Evolutionary conservation across 1,284 basidiomycete genomes (phyloP), one percentile per base, ranked within the genome.

Genomic region (Anthracocystis setariae): DNA sequence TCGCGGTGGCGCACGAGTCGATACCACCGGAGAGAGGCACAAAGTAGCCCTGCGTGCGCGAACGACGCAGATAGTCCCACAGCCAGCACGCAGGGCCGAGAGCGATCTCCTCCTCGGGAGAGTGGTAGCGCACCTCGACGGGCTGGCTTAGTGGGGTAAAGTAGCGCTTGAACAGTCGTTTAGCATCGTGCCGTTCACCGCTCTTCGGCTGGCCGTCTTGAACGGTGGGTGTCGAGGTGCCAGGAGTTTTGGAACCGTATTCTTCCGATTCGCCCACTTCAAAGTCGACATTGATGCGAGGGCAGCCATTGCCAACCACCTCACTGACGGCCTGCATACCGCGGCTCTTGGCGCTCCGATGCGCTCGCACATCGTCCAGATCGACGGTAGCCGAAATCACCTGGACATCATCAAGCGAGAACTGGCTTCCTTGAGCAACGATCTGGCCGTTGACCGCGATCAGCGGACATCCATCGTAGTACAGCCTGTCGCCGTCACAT

Each of bases 81-180:
- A 99, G 87, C 95, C 95, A 99, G 82, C 95, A 98, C 4, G 95
- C 96, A 1, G 95, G 95, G 5, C 95, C 96, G 3, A 97, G 86
- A 92, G 95, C 94, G 68, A 98, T 97, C 85, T 98, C 96, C 83
- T 98, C 94, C 83, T 97, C 94, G 0, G 95, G 93, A 10, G 80
- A 87, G 82, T 98, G 94, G 83, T 92, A 97, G 48, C 85, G 86
- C 43, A 93, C 89, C 59, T 90, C 86, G 17, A 87, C 60, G 3
- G 65, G 66, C 50, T 46, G 59, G 50, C 48, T 62, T 2, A 65
- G 60, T 15, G 64, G 72, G 5, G 60, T 70, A 39, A 69, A 62
- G 59, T 62, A 72, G 2, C 63, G 58, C 24, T 48, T 45, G 42
- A 53, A 61, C 8, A 72, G 46, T 21, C 63, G 50, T 8, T 18